phyloP scores from a whole-genome alignment of 116 monocot genomes.

The Posidonia oceanica region DNA sequence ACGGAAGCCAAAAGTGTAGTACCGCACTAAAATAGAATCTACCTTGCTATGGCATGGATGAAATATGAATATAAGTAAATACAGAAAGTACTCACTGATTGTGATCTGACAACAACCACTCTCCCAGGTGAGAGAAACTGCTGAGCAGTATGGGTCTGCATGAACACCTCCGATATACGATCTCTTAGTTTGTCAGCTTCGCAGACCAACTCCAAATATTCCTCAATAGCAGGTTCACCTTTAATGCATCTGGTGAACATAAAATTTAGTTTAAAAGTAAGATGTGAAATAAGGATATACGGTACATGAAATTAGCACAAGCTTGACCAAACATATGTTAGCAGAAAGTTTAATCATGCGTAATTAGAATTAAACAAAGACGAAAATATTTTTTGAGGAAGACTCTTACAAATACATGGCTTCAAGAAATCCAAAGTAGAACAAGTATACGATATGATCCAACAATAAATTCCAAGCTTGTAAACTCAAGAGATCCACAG shows the following conservation, averaged over 20 bases:
- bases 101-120: conserved; percentile 72
- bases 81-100: conserved; percentile 37
- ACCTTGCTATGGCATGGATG: not conserved
- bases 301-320: no score
- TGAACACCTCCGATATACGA: conserved; percentile 51
- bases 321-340: no score
- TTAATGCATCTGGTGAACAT: conserved; percentile 69
- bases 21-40: no score
- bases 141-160: conserved; percentile 50
- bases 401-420: no score
- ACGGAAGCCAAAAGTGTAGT: no score
- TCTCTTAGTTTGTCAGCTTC: conserved; percentile 56
- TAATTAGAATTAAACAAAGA: not conserved
- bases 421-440: no score
- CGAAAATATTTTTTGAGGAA: not conserved
- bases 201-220: conserved; percentile 63
- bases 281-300: not conserved
- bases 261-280: not conserved
- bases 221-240: conserved; percentile 95
- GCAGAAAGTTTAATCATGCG: no score
- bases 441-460: no score
- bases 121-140: conserved; percentile 82
- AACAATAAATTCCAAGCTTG: not conserved
- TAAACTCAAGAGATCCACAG: no score
- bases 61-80: not conserved